phyloP scores from a whole-genome alignment of 192 early-diverging fungal genomes.

The Phlyctochytrium bullatum region DNA sequence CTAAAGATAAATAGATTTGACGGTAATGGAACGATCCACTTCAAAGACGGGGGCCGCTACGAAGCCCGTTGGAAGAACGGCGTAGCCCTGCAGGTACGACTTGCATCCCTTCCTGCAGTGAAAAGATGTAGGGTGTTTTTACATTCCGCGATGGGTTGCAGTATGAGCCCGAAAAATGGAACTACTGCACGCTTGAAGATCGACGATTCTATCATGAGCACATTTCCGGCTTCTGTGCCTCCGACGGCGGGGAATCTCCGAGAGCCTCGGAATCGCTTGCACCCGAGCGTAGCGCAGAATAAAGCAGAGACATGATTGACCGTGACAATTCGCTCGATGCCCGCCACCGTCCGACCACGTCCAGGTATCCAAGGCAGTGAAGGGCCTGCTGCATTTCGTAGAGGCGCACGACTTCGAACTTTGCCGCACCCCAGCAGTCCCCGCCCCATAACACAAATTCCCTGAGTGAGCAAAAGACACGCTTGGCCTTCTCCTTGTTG shows the following conservation, averaged over 20 bases:
- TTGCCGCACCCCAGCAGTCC: conserved; percentile 23
- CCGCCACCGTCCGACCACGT: conserved; percentile 9
- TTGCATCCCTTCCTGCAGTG: neutral
- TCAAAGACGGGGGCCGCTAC: conserved; percentile 49
- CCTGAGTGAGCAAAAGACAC: conserved; percentile 21
- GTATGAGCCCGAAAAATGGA: conserved; percentile 48
- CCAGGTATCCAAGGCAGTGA: conserved; percentile 16
- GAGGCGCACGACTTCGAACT: conserved; percentile 25
- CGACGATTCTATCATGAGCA: conserved; percentile 53
- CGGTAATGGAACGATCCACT: conserved; percentile 54
- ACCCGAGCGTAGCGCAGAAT: neutral
- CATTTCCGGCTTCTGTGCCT: conserved; percentile 37
- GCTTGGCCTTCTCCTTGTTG: conserved; percentile 20
- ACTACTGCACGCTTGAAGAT: conserved; percentile 54
- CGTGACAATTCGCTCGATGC: neutral
- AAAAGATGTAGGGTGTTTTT: conserved; percentile 36
- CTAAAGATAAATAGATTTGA: conserved; percentile 43
- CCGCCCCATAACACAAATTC: conserved; percentile 30
- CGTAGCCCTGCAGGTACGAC: conserved; percentile 40
- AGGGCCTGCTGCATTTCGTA: conserved; percentile 27
- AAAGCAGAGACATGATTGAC: neutral
- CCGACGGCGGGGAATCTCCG: too few species aligned
- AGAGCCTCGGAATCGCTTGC: too few species aligned
- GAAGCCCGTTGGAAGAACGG: conserved; percentile 53
- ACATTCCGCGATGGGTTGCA: conserved; percentile 55